phyloP scores from a whole-genome alignment of 768 basidiomycete species.

The Tulasnella sp. region DNA sequence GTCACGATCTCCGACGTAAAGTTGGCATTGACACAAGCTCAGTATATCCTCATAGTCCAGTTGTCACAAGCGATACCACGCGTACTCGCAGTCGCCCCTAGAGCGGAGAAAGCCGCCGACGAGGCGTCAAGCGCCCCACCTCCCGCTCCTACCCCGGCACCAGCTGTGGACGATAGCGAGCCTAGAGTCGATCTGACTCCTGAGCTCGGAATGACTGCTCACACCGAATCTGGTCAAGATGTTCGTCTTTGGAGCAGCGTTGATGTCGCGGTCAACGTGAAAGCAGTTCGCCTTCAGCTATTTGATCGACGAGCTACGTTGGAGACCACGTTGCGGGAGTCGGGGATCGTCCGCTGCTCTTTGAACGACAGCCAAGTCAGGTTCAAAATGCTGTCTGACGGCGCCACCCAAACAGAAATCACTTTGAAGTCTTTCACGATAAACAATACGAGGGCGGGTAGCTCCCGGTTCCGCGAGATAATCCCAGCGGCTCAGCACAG shows the following conservation, averaged over 20 bases:
- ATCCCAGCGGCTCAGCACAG: constrained; percentile 87
- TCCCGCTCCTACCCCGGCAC: constrained; percentile 32
- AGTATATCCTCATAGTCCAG: constrained; percentile 68
- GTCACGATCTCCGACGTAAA: constrained; percentile 80
- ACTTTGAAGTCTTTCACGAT: constrained; percentile 88
- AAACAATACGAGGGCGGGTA: constrained; percentile 78
- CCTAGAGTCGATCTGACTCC: constrained; percentile 40
- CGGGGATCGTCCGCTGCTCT: constrained; percentile 82
- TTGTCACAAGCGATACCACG: constrained; percentile 66
- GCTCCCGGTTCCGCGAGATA: constrained; percentile 86
- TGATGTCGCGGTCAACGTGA: constrained; percentile 69
- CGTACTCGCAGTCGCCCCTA: constrained; percentile 52
- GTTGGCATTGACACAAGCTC: constrained; percentile 75
- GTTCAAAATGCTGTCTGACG: constrained; percentile 76
- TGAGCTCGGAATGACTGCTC: constrained; percentile 38
- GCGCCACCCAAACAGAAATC: constrained; percentile 81
- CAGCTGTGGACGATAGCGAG: constrained; percentile 24
- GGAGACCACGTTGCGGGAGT: constrained; percentile 58
- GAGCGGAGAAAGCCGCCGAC: constrained; percentile 41
- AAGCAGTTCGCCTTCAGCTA: constrained; percentile 75
- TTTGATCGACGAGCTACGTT: constrained; percentile 66
- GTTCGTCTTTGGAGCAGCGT: constrained; percentile 60
- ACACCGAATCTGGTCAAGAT: constrained; percentile 33
- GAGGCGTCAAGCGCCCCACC: constrained; percentile 32
- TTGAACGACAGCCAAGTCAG: constrained; percentile 74